These are phyloP conservation scores for Coemansia sp. DNA, from an alignment of 371 early-diverging fungal species.

Conservation along the genomic window DNA sequence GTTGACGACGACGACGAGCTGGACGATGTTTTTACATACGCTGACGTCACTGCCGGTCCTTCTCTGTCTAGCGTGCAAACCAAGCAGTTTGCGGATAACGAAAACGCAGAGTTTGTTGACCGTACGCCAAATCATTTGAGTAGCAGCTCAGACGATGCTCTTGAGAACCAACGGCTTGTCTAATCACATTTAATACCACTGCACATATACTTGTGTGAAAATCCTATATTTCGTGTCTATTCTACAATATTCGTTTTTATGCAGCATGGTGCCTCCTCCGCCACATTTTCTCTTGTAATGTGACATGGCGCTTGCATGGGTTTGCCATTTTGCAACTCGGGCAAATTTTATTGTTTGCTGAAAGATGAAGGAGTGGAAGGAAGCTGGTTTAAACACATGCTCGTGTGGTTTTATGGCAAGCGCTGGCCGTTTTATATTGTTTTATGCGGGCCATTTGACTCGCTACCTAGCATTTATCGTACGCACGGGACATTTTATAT, in stretches of 20 bases:
- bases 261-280: not conserved
- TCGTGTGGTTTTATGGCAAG: too few relatives aligned
- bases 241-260: not conserved
- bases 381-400: too few relatives aligned
- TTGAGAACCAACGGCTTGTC: slow-evolving; percentile 20
- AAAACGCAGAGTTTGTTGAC: slow-evolving; percentile 6
- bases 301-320: too few relatives aligned
- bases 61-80: not conserved
- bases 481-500: too few relatives aligned
- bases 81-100: slow-evolving; percentile 6
- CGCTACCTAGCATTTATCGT: too few relatives aligned
- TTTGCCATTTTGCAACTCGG: too few relatives aligned
- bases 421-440: too few relatives aligned
- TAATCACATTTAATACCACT: not conserved
- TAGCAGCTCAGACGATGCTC: slow-evolving; percentile 8
- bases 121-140: slow-evolving; percentile 12
- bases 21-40: slow-evolving; percentile 5
- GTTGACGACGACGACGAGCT: slow-evolving; percentile 1
- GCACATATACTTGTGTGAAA: not conserved
- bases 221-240: too few relatives aligned
- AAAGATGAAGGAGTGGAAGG: too few relatives aligned
- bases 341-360: too few relatives aligned
- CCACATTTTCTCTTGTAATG: too few relatives aligned
- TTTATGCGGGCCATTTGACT: too few relatives aligned
- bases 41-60: slow-evolving; percentile 6